Percentiles rank a stretch among this genome's conserved stretches.
Conservation (phyloP, 108 stramenopile species). For the Cylindrotheca closterium region DNA sequence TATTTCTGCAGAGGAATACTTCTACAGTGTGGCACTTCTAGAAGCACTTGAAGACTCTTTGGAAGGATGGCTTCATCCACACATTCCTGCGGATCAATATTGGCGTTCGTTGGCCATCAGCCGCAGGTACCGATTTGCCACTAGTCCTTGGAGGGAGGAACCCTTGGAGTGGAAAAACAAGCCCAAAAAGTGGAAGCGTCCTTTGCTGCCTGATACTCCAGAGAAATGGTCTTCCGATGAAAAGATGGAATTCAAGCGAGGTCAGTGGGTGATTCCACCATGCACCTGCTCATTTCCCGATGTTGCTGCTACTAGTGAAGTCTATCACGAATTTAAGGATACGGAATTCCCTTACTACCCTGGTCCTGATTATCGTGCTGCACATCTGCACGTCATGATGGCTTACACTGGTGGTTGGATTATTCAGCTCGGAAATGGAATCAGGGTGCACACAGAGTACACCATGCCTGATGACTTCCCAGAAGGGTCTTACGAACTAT, state of each 20-base stretch:
- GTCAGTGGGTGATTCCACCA: neutral
- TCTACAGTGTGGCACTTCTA: slow-evolving; percentile 12
- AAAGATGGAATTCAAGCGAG: neutral
- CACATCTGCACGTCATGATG: neutral
- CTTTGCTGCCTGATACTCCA: neutral
- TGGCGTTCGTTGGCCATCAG: slow-evolving; percentile 36
- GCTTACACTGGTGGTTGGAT: neutral
- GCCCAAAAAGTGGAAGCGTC: neutral
- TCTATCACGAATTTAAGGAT: neutral
- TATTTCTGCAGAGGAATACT: slow-evolving; percentile 11
- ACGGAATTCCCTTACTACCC: neutral
- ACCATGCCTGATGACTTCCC: slow-evolving; percentile 13
- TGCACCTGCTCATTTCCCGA: neutral
- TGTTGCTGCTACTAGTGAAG: neutral
- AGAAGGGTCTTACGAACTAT: slow-evolving; percentile 19
- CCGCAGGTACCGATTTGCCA: slow-evolving; percentile 15
- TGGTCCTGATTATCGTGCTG: neutral
- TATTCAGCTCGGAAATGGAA: neutral
- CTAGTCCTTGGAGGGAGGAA: neutral
- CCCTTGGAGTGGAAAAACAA: neutral
- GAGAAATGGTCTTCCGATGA: neutral
- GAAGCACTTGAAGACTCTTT: slow-evolving; percentile 34
- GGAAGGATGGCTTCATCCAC: slow-evolving; percentile 20
- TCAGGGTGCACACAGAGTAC: slow-evolving; percentile 2
- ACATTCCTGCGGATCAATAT: slow-evolving; percentile 18